Conservation (phyloP, 495 filamentous ascomycete species). For the Aspergillus bertholletiae region DNA sequence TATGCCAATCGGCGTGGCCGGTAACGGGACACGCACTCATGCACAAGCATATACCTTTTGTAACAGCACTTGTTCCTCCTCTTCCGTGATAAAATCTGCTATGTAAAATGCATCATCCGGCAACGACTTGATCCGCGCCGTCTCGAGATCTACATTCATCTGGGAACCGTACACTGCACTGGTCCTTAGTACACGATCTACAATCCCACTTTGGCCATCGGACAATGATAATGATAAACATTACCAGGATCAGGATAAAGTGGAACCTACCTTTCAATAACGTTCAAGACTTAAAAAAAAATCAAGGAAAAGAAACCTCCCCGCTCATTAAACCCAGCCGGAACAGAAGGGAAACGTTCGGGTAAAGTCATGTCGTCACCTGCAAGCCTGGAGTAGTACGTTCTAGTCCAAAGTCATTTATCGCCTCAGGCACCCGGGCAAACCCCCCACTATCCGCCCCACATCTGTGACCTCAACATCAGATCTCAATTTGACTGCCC, state of each 20-base stretch:
- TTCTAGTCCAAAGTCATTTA: no score
- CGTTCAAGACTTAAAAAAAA: no score
- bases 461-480: background rate
- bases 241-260: slow-evolving; percentile 4
- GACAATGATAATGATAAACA: slow-evolving; percentile 1
- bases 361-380: slow-evolving; percentile 15
- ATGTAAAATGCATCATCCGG: slow-evolving; percentile 80
- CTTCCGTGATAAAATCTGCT: slow-evolving; percentile 73
- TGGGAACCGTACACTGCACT: background rate
- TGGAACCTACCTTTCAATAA: background rate
- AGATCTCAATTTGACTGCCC: background rate
- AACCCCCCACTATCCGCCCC: background rate
- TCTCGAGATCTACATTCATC: slow-evolving; percentile 29
- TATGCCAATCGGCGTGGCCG: background rate
- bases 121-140: slow-evolving; percentile 52
- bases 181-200: slow-evolving; percentile 4
- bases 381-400: no score
- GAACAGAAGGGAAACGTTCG: background rate
- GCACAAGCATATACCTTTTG: slow-evolving; percentile 51
- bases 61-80: slow-evolving; percentile 70
- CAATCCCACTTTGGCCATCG: no score
- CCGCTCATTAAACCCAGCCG: background rate
- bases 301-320: background rate
- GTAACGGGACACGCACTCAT: background rate
- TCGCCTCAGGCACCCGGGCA: slow-evolving; percentile 10